Base-by-base conservation (phyloP, 352 stramenopile species). In the Globisporangium paroecandrum region DNA sequence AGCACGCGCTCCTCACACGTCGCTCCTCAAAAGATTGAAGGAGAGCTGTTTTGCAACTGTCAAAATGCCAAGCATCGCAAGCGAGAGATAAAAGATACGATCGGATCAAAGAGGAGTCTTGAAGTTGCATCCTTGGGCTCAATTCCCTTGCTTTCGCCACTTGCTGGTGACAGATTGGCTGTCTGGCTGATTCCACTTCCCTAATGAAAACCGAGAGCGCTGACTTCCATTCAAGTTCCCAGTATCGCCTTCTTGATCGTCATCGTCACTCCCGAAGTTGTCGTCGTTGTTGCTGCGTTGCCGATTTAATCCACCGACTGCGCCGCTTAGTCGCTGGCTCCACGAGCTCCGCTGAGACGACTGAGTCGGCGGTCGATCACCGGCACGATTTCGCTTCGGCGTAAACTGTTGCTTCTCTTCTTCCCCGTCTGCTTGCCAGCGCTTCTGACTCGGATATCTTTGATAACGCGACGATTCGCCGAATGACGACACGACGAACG, bases 121-220 rank as follows among this genome's bases (percentile, higher is more conserved):
- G 18, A 9, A 22, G 43, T 22, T 41, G 10, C 34, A 15, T 29
- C 25, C 20, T 63, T 9, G n/a, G 29, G 29, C 29, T 32, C 29
- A 32, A 32, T 62, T 29, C 32, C 7, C 54, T 49, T 41, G 65
- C 47, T 64, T 64, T 13, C 64, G 64, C 64, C 64, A 69, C 43
- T 47, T 58, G 56, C 64, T 69, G 6, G 64, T 69, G 22, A 69
- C 55, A 9, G 64, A 69, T 58, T 63, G 56, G 20, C 53, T 69
- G 1, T 8, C 43, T 10, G 56, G 56, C 18, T 69, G 64, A 34
- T 27, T 69, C 64, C 64, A 69, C 32, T 53, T 67, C 34, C 62
- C 27, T 13, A 67, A 41, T n/a, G 53, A 38, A n/a, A 64, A 69
- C 29, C 64, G 64, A 38, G 64, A 58, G 10, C 58, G 55, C 20